A percentile compares a stretch with the other conserved stretches of the same genome.
Evolutionary conservation across 495 filamentous ascomycete species (phyloP).

Genomic region (Copromyces sp.): DNA sequence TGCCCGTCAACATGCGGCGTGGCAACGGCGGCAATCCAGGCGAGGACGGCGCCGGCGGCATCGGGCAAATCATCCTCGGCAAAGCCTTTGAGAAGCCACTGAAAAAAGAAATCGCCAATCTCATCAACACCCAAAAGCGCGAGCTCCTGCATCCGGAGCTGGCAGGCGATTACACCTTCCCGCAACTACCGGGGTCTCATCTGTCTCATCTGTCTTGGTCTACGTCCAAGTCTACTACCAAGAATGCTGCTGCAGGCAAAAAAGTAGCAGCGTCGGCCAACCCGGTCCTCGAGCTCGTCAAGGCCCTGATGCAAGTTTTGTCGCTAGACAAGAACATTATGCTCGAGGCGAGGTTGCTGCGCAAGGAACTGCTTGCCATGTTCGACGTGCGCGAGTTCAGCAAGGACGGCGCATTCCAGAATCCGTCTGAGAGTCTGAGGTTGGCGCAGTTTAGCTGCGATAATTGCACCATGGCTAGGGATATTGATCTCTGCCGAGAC

Average conservation of each 20-base stretch:
- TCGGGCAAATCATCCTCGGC: constrained; percentile 49
- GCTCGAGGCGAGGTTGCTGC: constrained; percentile 73
- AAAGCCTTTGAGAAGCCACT: constrained; percentile 77
- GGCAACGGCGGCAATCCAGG: constrained; percentile 42
- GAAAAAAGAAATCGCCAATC: constrained; percentile 70
- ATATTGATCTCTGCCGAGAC: constrained; percentile 92
- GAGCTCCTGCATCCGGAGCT: constrained; percentile 87
- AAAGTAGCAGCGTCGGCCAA: constrained; percentile 46
- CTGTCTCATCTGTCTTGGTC: constrained; percentile 10
- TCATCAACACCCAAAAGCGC: constrained; percentile 74
- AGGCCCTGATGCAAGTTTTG: constrained; percentile 81
- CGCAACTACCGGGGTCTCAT: constrained; percentile 70
- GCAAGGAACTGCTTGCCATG: constrained; percentile 77
- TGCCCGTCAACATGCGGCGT: constrained; percentile 36
- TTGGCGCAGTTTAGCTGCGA: constrained; percentile 72
- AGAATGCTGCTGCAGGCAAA: background rate
- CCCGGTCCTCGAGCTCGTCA: constrained; percentile 81
- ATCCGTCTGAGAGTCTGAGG: constrained; percentile 67
- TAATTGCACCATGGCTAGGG: constrained; percentile 76
- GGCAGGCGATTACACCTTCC: constrained; percentile 79
- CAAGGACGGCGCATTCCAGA: constrained; percentile 73
- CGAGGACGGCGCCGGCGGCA: constrained; percentile 34
- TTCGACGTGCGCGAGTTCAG: constrained; percentile 94
- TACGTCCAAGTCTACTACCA: background rate
- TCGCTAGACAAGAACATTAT: constrained; percentile 79